phyloP scores from a whole-genome alignment of 1,284 basidiomycete species.

The Phylloboletellus chloephorus region DNA sequence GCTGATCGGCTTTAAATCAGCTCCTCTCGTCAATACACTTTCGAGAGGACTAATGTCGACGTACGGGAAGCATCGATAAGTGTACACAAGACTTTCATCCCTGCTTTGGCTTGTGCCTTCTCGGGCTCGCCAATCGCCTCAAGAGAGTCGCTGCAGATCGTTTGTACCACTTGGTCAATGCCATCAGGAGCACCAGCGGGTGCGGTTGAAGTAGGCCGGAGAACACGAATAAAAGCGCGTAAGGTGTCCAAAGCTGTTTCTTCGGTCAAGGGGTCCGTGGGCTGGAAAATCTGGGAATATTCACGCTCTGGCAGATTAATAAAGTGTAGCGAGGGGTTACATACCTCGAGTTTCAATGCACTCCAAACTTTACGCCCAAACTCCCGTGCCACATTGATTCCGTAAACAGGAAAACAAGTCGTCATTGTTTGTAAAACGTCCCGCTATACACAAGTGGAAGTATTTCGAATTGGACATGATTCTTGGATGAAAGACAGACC shows the following conservation, averaged over 20 bases:
- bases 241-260: conserved; percentile 65
- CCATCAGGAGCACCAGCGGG: conserved; percentile 36
- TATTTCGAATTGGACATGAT: not conserved
- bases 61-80: conserved; percentile 72
- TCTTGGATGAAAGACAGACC: conserved; percentile 39
- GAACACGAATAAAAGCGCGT: conserved; percentile 65
- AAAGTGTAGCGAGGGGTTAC: conserved; percentile 8
- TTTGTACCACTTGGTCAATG: conserved; percentile 59
- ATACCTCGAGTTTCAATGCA: conserved; percentile 80
- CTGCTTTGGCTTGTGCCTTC: conserved; percentile 83
- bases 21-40: conserved; percentile 5
- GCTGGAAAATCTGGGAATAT: conserved; percentile 75
- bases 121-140: conserved; percentile 81
- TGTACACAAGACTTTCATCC: conserved; percentile 74
- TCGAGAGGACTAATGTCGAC: conserved; percentile 27
- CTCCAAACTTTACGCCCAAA: conserved; percentile 81
- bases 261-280: conserved; percentile 73
- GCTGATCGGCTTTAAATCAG: conserved; percentile 40
- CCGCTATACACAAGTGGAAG: conserved; percentile 42
- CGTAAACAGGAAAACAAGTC: conserved; percentile 79
- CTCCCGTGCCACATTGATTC: conserved; percentile 52
- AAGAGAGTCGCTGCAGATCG: conserved; percentile 77
- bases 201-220: conserved; percentile 49
- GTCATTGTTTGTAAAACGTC: conserved; percentile 78
- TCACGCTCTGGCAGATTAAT: conserved; percentile 6